These are phyloP conservation scores for Rachicladosporium sp. DNA, from an alignment of 2,329 filamentous ascomycete species.

Conservation along the genomic window DNA sequence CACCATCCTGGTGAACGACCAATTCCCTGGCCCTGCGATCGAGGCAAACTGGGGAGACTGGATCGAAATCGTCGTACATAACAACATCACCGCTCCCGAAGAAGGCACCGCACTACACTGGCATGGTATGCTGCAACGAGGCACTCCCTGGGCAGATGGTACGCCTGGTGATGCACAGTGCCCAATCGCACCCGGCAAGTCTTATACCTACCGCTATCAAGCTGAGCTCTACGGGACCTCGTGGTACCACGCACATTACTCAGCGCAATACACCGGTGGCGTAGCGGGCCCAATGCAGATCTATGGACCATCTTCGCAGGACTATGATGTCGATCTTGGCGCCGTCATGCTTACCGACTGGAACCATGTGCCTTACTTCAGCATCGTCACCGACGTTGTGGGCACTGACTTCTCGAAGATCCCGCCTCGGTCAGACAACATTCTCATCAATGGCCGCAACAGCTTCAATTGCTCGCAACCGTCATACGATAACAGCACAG, in stretches of 20 bases:
- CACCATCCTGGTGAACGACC: slow-evolving; percentile 13
- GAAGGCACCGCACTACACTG: slow-evolving; percentile 30
- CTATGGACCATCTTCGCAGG: slow-evolving; percentile 16
- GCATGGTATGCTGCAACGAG: slow-evolving; percentile 27
- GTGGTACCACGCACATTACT: slow-evolving; percentile 28
- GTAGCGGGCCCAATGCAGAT: slow-evolving; percentile 20
- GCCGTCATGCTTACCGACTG: slow-evolving; percentile 21
- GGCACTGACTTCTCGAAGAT: slow-evolving; percentile 8
- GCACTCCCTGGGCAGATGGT: slow-evolving; percentile 29
- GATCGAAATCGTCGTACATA: slow-evolving; percentile 22
- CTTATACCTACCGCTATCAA: slow-evolving; percentile 28
- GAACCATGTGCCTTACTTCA: slow-evolving; percentile 23
- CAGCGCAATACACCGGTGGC: slow-evolving; percentile 18
- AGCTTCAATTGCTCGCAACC: slow-evolving; percentile 18
- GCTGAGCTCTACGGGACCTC: slow-evolving; percentile 25
- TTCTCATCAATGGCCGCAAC: slow-evolving; percentile 24
- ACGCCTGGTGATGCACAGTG: slow-evolving; percentile 30
- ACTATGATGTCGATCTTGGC: slow-evolving; percentile 21
- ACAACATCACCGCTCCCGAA: slow-evolving; percentile 19
- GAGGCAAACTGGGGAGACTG: slow-evolving; percentile 31
- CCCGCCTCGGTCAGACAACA: slow-evolving; percentile 16
- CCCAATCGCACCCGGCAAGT: slow-evolving; percentile 29
- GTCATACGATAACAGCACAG: slow-evolving; percentile 9
- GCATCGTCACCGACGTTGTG: slow-evolving; percentile 9
- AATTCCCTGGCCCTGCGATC: slow-evolving; percentile 16